phyloP scores from a whole-genome alignment of 495 filamentous ascomycete genomes.

The Penicillium fimorum region DNA sequence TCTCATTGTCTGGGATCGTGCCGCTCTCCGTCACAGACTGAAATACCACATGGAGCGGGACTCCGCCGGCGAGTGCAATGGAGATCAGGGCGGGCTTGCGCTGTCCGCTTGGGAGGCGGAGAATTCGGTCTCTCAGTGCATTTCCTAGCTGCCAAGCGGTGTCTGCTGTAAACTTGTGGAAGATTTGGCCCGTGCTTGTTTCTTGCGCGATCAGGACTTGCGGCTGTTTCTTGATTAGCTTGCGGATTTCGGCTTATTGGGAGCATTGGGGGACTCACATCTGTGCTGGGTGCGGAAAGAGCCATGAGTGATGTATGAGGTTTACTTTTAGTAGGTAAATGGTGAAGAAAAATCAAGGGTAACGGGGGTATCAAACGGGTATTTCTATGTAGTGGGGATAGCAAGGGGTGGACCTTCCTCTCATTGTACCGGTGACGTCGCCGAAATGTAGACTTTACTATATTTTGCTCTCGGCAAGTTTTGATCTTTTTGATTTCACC shows the following conservation, averaged over 20 bases:
- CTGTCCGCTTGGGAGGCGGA: slow-evolving; percentile 45
- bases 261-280: slow-evolving; percentile 26
- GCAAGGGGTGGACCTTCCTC: slow-evolving; percentile 21
- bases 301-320: slow-evolving; percentile 25
- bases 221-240: slow-evolving; percentile 34
- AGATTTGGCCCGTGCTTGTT: slow-evolving; percentile 47
- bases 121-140: slow-evolving; percentile 60
- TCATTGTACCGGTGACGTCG: background rate
- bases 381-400: background rate
- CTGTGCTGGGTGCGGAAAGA: slow-evolving; percentile 38
- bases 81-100: slow-evolving; percentile 61
- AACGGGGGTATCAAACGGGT: background rate
- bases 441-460: background rate
- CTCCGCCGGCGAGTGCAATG: slow-evolving; percentile 55
- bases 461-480: too few species aligned
- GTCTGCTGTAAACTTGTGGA: slow-evolving; percentile 61
- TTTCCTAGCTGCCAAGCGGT: slow-evolving; percentile 67
- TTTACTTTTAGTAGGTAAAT: background rate
- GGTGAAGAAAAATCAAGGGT: background rate
- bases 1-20: slow-evolving; percentile 60
- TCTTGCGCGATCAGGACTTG: slow-evolving; percentile 51
- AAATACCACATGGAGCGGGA: slow-evolving; percentile 55
- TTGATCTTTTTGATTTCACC: background rate
- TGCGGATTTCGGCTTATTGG: background rate
- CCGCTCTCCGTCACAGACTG: slow-evolving; percentile 56